Evolutionary conservation across 257 asterid species (phyloP), one percentile per base, ranked within the genome.

Genomic region (Fraxinus anomala): DNA sequence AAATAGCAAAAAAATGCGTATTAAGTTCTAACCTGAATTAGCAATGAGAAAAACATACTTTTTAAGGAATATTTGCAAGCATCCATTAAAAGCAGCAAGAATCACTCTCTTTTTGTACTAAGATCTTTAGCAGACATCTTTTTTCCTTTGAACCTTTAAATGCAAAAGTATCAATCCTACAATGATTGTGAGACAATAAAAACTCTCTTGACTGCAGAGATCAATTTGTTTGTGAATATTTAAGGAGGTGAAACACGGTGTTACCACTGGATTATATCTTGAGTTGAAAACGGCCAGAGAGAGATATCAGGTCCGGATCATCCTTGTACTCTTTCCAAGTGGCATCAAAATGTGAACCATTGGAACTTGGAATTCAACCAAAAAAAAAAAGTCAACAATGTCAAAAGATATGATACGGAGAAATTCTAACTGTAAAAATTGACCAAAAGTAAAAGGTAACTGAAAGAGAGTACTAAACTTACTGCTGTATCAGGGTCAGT

Each of bases 261-360:
- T 70, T 84, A 84, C 89, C 80, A 14, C 26, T 19, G 73, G 51
- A 79, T 68, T 78, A 74, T 82, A 86, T 80, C 82, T 72, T 10
- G 73, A 26, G 66, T 40, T 61, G 84, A 83, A 76, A 83, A 78
- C 42, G 76, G 83, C 68, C 79, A 72, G 33, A 91, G 83, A 65
- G 86, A 65, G 86, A 80, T 40, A 84, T 74, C 82, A 94, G 67
- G 92, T 92, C 87, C 3, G 90, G 92, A 87, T 94, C 98, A 80
- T 88, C 91, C 85, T 86, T 87, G 81, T 94, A 89, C 89, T 90
- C 92, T 77, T 82, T 79, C 97, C 94, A 94, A 28, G 82, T 78
- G 61, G 89, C 91, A 71, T 87, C 81, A 51, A 94, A 92, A 80
- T 89, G 92, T 44, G 84, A 84, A 74, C 87, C 80, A 78, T 77